phyloP scores from a whole-genome alignment of 2,329 filamentous ascomycete species.

The Torrubiellomyces zombiae region DNA sequence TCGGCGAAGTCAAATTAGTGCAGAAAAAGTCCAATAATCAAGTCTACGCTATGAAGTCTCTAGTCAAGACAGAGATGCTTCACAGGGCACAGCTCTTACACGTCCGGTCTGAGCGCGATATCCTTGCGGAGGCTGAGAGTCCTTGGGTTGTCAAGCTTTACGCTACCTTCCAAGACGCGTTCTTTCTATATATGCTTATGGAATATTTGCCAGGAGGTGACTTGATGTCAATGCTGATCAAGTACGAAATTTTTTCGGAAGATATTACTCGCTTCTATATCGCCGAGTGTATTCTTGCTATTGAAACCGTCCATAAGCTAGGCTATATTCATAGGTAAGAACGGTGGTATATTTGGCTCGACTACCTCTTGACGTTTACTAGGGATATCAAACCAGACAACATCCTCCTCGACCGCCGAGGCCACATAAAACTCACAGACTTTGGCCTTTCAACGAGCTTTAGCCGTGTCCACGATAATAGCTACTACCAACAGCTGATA shows the following conservation, averaged over 20 bases:
- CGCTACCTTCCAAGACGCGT: slow-evolving; percentile 91
- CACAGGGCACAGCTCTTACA: slow-evolving; percentile 97
- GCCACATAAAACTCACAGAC: slow-evolving; percentile 95
- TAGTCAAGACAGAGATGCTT: slow-evolving; percentile 99
- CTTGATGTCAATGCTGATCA: slow-evolving; percentile 99
- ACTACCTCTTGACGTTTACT: background rate
- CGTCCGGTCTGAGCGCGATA: slow-evolving; percentile 92
- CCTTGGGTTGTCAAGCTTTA: slow-evolving; percentile 97
- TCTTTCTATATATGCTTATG: slow-evolving; percentile 98
- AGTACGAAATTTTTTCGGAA: slow-evolving; percentile 98
- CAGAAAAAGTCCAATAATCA: slow-evolving; percentile 91
- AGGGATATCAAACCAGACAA: slow-evolving; percentile 99
- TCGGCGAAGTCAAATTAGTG: slow-evolving; percentile 94
- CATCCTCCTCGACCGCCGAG: slow-evolving; percentile 84
- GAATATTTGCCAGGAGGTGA: slow-evolving; percentile 97
- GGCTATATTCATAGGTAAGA: slow-evolving; percentile 96
- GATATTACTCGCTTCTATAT: slow-evolving; percentile 98
- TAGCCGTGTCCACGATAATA: slow-evolving; percentile 93
- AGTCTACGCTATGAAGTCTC: slow-evolving; percentile 93
- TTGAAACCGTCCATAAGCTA: slow-evolving; percentile 93
- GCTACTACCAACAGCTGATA: slow-evolving; percentile 91
- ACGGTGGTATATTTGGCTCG: slow-evolving; percentile 13
- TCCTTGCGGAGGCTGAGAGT: slow-evolving; percentile 92
- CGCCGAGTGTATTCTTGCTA: slow-evolving; percentile 90
- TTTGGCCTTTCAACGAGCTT: slow-evolving; percentile 96